phyloP scores from a whole-genome alignment of 2,329 filamentous ascomycete genomes.

The Emmonsiellopsis sp. region DNA sequence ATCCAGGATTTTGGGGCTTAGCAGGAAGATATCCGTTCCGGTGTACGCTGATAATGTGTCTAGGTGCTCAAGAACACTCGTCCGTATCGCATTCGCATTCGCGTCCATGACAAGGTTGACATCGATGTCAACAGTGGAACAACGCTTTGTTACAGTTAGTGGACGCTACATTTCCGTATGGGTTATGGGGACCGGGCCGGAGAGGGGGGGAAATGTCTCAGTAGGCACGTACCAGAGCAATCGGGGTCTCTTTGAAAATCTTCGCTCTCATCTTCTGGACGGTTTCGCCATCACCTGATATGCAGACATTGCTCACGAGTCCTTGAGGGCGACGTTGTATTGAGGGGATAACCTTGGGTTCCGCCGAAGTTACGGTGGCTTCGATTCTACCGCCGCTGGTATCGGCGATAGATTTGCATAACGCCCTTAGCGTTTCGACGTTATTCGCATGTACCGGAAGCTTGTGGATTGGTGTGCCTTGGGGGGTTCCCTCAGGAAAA shows the following conservation, averaged over 20 bases:
- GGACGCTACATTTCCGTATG: neutral
- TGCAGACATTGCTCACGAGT: conserved; percentile 75
- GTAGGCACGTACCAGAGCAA: conserved; percentile 65
- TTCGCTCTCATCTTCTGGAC: conserved; percentile 84
- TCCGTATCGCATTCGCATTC: conserved; percentile 56
- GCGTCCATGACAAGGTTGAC: conserved; percentile 80
- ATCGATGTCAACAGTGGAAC: conserved; percentile 87
- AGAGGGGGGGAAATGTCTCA: conserved; percentile 3
- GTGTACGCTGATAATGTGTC: conserved; percentile 81
- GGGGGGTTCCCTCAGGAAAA: conserved; percentile 76
- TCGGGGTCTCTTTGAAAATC: conserved; percentile 83
- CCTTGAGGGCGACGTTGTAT: conserved; percentile 43
- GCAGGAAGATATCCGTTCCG: conserved; percentile 90
- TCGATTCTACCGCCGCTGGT: conserved; percentile 61
- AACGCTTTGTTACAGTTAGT: conserved; percentile 51
- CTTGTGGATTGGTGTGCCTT: conserved; percentile 75
- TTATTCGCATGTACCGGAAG: conserved; percentile 88
- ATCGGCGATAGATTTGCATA: conserved; percentile 75
- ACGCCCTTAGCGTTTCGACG: conserved; percentile 63
- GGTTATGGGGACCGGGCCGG: neutral
- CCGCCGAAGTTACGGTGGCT: conserved; percentile 73
- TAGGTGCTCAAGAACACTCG: conserved; percentile 70
- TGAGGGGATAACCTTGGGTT: conserved; percentile 56
- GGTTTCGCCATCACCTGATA: conserved; percentile 77
- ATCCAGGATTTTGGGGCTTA: conserved; percentile 76